Evolutionary conservation across 1,284 basidiomycete species (phyloP).

Genomic region (Sanghuangporus baumii): DNA sequence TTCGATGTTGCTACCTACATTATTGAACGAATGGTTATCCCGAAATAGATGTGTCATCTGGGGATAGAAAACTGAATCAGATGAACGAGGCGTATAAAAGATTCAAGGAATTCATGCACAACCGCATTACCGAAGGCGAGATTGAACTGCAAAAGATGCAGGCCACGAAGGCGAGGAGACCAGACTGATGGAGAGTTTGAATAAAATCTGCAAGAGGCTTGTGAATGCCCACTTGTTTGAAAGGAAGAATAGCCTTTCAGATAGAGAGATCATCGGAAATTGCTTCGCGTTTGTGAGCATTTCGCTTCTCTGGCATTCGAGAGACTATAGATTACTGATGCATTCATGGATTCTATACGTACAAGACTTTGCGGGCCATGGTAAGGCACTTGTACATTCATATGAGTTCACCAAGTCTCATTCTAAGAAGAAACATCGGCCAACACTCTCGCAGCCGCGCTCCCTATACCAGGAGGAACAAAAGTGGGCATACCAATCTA

Average conservation of each 20-base stretch:
- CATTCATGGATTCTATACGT: background rate
- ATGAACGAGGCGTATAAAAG: slow-evolving; percentile 13
- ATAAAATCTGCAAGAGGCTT: slow-evolving; percentile 11
- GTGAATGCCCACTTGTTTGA: slow-evolving; percentile 15
- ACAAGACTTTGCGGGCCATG: slow-evolving; percentile 19
- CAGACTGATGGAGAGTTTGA: slow-evolving; percentile 1
- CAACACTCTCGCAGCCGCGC: slow-evolving; percentile 19
- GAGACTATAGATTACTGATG: background rate
- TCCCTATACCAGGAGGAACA: slow-evolving; percentile 20
- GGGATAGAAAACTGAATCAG: slow-evolving; percentile 4
- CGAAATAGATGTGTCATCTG: slow-evolving; percentile 11
- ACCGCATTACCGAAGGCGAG: slow-evolving; percentile 9
- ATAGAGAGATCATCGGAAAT: slow-evolving; percentile 20
- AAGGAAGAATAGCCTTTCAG: slow-evolving; percentile 12
- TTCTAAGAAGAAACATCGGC: slow-evolving; percentile 18
- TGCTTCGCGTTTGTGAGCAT: slow-evolving; percentile 18
- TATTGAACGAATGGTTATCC: background rate
- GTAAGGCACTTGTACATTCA: background rate
- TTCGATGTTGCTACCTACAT: slow-evolving; percentile 10
- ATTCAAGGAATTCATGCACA: slow-evolving; percentile 15
- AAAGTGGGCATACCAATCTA: slow-evolving; percentile 18
- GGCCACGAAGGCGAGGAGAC: background rate
- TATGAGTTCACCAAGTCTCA: background rate
- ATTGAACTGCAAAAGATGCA: slow-evolving; percentile 9
- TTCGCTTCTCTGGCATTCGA: background rate